Conservation (phyloP, 129 eudicot genomes). For the Oenanthe sinensis region DNA sequence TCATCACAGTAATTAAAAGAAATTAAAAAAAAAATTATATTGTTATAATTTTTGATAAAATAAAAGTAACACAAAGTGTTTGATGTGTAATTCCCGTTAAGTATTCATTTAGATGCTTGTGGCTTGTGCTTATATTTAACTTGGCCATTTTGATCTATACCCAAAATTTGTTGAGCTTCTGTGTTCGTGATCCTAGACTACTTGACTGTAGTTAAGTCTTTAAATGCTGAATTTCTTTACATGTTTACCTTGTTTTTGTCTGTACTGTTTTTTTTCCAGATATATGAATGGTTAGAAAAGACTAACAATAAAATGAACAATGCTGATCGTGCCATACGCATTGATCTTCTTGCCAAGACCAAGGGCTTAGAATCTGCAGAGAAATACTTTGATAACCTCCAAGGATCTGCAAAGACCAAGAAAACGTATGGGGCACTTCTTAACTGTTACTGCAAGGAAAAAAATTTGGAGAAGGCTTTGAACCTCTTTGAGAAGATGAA, state of each 20-base stretch:
- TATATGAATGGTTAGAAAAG: constrained; percentile 48
- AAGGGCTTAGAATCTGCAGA: constrained; percentile 36
- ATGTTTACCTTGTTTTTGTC: not conserved
- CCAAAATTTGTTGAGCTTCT: not conserved
- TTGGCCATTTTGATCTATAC: not conserved
- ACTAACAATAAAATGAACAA: constrained; percentile 16
- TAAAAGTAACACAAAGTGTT: not conserved
- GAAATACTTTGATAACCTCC: constrained; percentile 35
- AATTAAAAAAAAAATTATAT: not conserved
- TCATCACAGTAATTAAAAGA: not conserved
- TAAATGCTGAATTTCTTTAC: not conserved
- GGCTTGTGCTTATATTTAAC: not conserved
- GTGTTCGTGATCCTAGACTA: not conserved
- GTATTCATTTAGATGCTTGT: not conserved
- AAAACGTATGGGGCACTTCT: constrained; percentile 53
- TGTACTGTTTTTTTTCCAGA: constrained; percentile 14
- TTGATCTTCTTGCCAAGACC: constrained; percentile 38
- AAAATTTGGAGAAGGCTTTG: constrained; percentile 30
- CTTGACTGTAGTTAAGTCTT: not conserved
- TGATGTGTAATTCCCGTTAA: not conserved
- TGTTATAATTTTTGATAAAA: not conserved
- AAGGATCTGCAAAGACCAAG: constrained; percentile 27
- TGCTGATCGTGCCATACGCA: constrained; percentile 35
- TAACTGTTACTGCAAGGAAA: constrained; percentile 38
- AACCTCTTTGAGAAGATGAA: constrained; percentile 39